phyloP scores from a whole-genome alignment of 805 yeast genomes.

The Wickerhamomyces subpelliculosus region DNA sequence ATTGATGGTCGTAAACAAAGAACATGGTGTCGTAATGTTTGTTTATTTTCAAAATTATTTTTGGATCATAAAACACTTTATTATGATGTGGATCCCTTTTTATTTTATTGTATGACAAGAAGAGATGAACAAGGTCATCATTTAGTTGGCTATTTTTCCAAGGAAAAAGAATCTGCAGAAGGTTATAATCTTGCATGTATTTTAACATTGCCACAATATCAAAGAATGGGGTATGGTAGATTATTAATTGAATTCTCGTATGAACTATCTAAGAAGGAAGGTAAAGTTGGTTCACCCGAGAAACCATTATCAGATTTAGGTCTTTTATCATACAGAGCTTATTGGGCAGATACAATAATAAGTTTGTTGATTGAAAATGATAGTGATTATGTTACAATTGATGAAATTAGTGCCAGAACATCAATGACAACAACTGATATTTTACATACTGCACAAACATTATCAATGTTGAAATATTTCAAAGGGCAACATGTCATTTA shows the following conservation, averaged over 20 bases:
- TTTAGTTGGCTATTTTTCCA: constrained; percentile 92
- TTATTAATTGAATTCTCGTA: constrained; percentile 89
- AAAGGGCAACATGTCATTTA: constrained; percentile 92
- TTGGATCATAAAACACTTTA: constrained; percentile 94
- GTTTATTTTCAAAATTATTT: constrained; percentile 83
- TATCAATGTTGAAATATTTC: constrained; percentile 84
- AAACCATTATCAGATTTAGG: constrained; percentile 96
- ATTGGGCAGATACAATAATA: constrained; percentile 89
- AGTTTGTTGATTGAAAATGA: constrained; percentile 58
- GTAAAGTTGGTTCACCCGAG: constrained; percentile 93
- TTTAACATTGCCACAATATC: constrained; percentile 91
- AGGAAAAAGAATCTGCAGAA: constrained; percentile 94
- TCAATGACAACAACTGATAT: constrained; percentile 97
- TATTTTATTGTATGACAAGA: constrained; percentile 92
- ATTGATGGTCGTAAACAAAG: constrained; percentile 95
- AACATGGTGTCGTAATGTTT: constrained; percentile 94
- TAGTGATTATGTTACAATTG: constrained; percentile 60
- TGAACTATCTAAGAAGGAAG: constrained; percentile 80
- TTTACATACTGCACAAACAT: constrained; percentile 84
- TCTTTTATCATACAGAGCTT: constrained; percentile 85
- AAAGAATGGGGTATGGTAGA: constrained; percentile 90
- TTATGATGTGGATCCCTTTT: constrained; percentile 96
- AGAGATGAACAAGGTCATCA: constrained; percentile 91
- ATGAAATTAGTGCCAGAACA: constrained; percentile 78
- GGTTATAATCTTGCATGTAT: constrained; percentile 96